Base-by-base conservation (phyloP, 306 rosid genomes). In the Psophocarpus tetragonolobus region DNA sequence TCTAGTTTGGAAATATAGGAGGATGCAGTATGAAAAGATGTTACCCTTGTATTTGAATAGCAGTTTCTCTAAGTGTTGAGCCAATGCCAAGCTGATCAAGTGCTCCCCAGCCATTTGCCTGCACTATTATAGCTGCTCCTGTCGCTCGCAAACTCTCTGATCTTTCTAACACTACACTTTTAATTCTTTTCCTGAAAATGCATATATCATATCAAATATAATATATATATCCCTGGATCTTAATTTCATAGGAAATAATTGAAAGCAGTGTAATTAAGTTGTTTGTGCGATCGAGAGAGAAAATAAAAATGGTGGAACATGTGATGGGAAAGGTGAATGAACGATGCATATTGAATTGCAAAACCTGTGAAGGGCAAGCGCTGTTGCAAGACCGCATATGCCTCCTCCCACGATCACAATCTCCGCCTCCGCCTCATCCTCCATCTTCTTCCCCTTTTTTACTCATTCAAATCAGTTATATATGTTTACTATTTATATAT, bases 331-430 rank as follows among this genome's bases (percentile, higher is more conserved):
- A n/a, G n/a, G n/a, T n/a, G n/a, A n/a, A n/a, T n/a, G n/a, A n/a
- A n/a, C n/a, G n/a, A n/a, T n/a, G n/a, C n/a, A n/a, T n/a, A n/a
- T n/a, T n/a, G n/a, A n/a, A n/a, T n/a, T n/a, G n/a, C 4, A 5
- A 51, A 32, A 87, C 94, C 94, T 84, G 61, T 90, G 92, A 41
- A 90, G 89, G 15, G 90, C 90, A 15, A 88, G 89, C 54, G 95
- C 90, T 3, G 92, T 88, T 10, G 95, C 89, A 45, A 90, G 95
- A 56, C 95, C 92, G 7, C 95, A 84, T 10, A 88, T 86, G 1
- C 92, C 95, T 42, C 87, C 95, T 61, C 95, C 92, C 3, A 86
- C 85, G 11, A 88, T 90, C 47, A 83, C 89, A 64, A 88, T 83
- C 11, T 85, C 88, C 0, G 41, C 63, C 4, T 86, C 88, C 47